Evolutionary conservation across 352 stramenopile genomes (phyloP), one percentile per base, ranked within the genome.

Genomic region (Phytophthora aleatoria): DNA sequence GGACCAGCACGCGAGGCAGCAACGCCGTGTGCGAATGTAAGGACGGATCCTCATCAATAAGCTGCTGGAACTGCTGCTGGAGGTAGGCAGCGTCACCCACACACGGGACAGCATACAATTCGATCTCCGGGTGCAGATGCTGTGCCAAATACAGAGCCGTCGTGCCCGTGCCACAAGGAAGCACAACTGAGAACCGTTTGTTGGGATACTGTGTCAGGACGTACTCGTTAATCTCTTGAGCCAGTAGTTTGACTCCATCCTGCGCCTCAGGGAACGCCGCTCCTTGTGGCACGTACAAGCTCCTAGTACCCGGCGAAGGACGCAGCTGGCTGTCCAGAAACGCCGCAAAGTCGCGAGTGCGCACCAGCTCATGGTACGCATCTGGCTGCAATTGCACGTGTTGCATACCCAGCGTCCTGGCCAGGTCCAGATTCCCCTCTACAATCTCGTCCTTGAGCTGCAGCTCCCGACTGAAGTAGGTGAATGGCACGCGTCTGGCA

Each of bases 91-190:
- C 57, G 47, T 91, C 77, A 3, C 87, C 87, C 6, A 96, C 81
- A 57, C 87, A 96, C 6, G 87, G 87, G 3, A 96, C 74, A 0
- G 73, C 72, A 27, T 87, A 85, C 12, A 96, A 57, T 15, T 74
- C 58, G 6, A 87, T 74, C 12, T 52, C 27, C 9, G 73, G 64
- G 26, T 77, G 26, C 12, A 94, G 49, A 56, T 94, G 74, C 49
- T 92, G 87, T 9, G 84, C 81, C 44, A 96, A 70, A 55, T 94
- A 96, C 52, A 92, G 71, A 11, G 85, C 85, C 3, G 84, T 94
- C 0, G 87, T 93, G 13, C 87, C 87, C 0, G 87, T 96, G 8
- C 87, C 87, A 50, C 77, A 87, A 0, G 87, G 85, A 4, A 96
- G 45, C 11, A 94, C 81, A 12, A 96, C 73, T 0, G 83, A 80